Percentiles rank a stretch among this genome's conserved stretches.
phyloP scores from a whole-genome alignment of 163 green algal species.

The Scenedesmus sp. region DNA sequence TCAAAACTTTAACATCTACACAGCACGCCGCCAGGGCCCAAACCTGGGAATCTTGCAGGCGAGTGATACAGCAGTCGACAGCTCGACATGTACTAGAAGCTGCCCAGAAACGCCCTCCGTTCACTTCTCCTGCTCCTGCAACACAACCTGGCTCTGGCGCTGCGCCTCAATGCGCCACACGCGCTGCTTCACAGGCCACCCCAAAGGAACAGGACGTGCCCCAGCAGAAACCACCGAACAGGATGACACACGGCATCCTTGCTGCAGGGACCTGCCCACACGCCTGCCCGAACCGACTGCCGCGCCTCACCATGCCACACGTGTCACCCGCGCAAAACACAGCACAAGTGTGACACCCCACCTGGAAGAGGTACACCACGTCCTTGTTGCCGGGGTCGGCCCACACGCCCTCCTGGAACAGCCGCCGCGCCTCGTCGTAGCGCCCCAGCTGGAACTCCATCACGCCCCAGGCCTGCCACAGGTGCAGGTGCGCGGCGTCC shows the following conservation, averaged over 20 bases:
- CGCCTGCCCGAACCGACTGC: constrained; percentile 88
- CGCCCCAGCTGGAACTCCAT: constrained; percentile 87
- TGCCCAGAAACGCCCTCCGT: too few species aligned
- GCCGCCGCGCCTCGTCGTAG: constrained; percentile 77
- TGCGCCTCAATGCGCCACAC: too few species aligned
- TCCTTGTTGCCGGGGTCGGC: constrained; percentile 76
- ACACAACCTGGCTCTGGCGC: too few species aligned
- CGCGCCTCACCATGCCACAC: constrained; percentile 76
- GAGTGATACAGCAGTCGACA: too few species aligned
- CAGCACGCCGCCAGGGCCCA: too few species aligned
- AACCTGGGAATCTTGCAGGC: too few species aligned
- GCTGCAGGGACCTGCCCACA: constrained; percentile 86
- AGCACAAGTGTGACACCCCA: constrained; percentile 20
- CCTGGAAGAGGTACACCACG: constrained; percentile 84
- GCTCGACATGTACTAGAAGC: too few species aligned
- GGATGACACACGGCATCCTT: constrained; percentile 65
- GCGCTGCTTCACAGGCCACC: too few species aligned
- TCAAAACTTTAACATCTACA: too few species aligned
- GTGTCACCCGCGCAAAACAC: constrained; percentile 81
- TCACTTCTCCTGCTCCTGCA: too few species aligned
- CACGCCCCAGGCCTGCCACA: constrained; percentile 84
- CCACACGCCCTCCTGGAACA: constrained; percentile 95
- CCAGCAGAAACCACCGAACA: too few species aligned
- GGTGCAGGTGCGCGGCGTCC: constrained; percentile 65
- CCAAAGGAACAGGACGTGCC: too few species aligned